These are phyloP conservation scores for Castanea crenata DNA, from an alignment of 306 rosid genomes.

Conservation along the genomic window DNA sequence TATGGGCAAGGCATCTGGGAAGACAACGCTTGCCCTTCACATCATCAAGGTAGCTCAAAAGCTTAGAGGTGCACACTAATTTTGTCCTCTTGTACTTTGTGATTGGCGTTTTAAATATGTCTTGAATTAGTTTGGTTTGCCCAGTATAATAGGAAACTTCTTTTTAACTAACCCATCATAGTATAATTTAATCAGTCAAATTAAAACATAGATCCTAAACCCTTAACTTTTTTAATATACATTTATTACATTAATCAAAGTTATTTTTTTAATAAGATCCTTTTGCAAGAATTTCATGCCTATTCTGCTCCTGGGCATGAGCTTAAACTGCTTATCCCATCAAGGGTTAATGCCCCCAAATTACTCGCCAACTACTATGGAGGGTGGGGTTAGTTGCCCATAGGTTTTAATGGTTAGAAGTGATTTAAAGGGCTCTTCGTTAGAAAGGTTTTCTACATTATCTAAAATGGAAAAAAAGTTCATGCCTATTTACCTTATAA, in stretches of 20 bases:
- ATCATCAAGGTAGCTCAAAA: slow-evolving; percentile 87
- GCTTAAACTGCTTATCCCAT: no score
- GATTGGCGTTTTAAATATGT: not conserved
- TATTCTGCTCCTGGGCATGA: not conserved
- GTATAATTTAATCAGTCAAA: not conserved
- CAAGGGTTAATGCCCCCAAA: no score
- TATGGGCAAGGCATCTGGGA: slow-evolving; percentile 89
- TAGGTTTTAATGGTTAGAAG: no score
- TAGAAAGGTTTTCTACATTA: no score
- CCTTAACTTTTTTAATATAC: not conserved
- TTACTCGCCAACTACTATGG: no score
- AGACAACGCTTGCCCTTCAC: slow-evolving; percentile 93
- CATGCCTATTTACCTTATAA: no score
- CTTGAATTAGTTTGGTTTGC: not conserved
- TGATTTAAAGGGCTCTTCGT: no score
- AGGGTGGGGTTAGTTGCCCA: no score
- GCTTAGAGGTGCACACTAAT: slow-evolving; percentile 59
- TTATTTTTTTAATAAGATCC: not conserved
- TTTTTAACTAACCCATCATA: not conserved
- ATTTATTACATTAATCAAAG: not conserved
- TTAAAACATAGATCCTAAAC: not conserved
- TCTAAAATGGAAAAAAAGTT: no score
- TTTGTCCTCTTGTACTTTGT: not conserved
- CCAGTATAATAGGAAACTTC: not conserved
- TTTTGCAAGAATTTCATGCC: not conserved